A percentile compares a stretch with the other conserved stretches of the same genome.
Evolutionary conservation across 345 rosid genomes (phyloP).

Genomic region (Boechera retrofracta): DNA sequence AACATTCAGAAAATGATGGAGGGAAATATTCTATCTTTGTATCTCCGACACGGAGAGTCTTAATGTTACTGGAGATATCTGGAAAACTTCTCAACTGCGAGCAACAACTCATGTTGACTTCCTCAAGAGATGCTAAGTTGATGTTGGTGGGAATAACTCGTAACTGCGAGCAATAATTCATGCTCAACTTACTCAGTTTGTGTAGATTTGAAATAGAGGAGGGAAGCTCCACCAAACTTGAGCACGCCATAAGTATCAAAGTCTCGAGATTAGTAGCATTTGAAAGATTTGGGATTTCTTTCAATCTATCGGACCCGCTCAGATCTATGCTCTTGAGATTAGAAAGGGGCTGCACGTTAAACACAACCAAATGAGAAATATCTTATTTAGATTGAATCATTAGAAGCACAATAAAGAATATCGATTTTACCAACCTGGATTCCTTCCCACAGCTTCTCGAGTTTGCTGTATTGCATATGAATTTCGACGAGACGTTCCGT

Average conservation of each 20-base stretch:
- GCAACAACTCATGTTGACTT: constrained; percentile 19
- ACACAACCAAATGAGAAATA: no score
- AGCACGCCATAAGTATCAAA: constrained; percentile 6
- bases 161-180: constrained; percentile 1
- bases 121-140: constrained; percentile 20
- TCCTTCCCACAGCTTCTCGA: no score
- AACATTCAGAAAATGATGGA: no score
- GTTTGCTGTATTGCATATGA: no score
- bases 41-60: background rate
- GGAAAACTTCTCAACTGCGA: constrained; percentile 27
- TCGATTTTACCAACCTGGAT: no score
- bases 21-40: no score
- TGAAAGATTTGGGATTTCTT: constrained; percentile 39
- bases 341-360: no score
- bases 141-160: constrained; percentile 18
- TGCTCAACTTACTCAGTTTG: constrained; percentile 17
- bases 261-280: constrained; percentile 31
- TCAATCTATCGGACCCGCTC: background rate
- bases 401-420: no score
- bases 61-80: constrained; percentile 26
- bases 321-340: no score
- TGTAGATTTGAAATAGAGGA: constrained; percentile 28
- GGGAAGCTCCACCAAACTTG: constrained; percentile 31
- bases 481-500: no score
- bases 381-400: no score